These are phyloP conservation scores for Sugiyamaella castrensis DNA, from an alignment of 1,139 yeast genomes.

Conservation along the genomic window DNA sequence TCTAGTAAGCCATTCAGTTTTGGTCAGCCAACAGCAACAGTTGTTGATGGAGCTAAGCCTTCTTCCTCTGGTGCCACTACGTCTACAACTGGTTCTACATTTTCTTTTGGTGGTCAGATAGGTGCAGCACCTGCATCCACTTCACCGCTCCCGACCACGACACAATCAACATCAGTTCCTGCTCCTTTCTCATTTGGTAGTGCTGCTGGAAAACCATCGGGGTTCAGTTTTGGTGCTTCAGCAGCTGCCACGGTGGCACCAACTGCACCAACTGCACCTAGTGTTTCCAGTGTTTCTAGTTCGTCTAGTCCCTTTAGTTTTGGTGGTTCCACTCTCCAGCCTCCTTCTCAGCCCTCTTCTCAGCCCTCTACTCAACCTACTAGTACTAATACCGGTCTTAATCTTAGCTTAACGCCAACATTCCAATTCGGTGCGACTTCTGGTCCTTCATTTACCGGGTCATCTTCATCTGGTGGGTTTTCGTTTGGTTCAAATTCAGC, in stretches of 20 bases:
- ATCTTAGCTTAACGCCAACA: conserved; percentile 1
- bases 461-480: conserved; percentile 2
- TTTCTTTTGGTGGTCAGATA: conserved; percentile 10
- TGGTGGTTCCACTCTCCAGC: not conserved
- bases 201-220: conserved; percentile 3
- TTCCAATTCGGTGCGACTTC: conserved; percentile 3
- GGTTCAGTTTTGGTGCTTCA: conserved; percentile 1
- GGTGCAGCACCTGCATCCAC: conserved; percentile 2
- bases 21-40: conserved; percentile 8
- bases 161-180: not conserved
- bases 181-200: conserved; percentile 7
- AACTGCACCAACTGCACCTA: not conserved
- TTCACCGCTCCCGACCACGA: not conserved
- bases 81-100: conserved; percentile 1
- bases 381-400: not conserved
- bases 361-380: not conserved
- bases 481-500: conserved; percentile 2
- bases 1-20: conserved; percentile 10
- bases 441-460: not conserved
- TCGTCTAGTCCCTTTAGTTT: not conserved
- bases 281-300: not conserved
- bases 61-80: not conserved
- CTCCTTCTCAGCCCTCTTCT: not conserved
- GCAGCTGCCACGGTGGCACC: conserved; percentile 1
- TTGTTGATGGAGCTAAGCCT: not conserved